Base-by-base conservation (phyloP, 768 basidiomycete genomes). In the Mycena vitilis region DNA sequence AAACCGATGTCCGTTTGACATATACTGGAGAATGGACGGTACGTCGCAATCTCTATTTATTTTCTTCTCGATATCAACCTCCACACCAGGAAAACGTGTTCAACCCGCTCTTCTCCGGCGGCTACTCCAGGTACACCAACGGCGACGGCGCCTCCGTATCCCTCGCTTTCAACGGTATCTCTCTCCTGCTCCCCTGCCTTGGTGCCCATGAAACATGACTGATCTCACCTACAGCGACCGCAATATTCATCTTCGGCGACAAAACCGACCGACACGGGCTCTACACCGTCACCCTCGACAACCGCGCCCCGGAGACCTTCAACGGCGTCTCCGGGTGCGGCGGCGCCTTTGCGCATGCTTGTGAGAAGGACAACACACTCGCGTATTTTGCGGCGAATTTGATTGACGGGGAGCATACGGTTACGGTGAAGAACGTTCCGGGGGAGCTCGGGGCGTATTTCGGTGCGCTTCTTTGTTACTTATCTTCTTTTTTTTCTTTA, bases 181-280 rank as follows among this genome's bases (percentile, higher is more conserved):
- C 10, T 40, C 30, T 30, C 15, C 4, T 40, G n/a, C n/a, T n/a
- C n/a, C 15, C 40, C 40, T 40, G 2, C 40, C 15, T 40, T n/a
- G n/a, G n/a, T n/a, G n/a, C n/a, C n/a, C n/a, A n/a, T n/a, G n/a
- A n/a, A n/a, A n/a, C n/a, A n/a, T n/a, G n/a, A n/a, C n/a, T n/a
- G n/a, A n/a, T n/a, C n/a, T n/a, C n/a, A n/a, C n/a, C n/a, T n/a
- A n/a, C n/a, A n/a, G 40, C 40, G 40, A 40, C 40, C 40, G 40
- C 40, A 40, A 40, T 73, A 36, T 71, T 52, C 55, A 65, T 74
- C 45, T 73, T 67, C 62, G 74, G 75, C 45, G 74, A 73, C 44
- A 74, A 74, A 54, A 72, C 70, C 22, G 66, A 68, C 52, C 66
- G 75, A 22, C 74, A 76, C 53, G 71, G 75, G 23, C 53, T 67